These are phyloP conservation scores for Hypomontagnella monticulosa DNA, from an alignment of 495 filamentous ascomycete species.

Conservation along the genomic window DNA sequence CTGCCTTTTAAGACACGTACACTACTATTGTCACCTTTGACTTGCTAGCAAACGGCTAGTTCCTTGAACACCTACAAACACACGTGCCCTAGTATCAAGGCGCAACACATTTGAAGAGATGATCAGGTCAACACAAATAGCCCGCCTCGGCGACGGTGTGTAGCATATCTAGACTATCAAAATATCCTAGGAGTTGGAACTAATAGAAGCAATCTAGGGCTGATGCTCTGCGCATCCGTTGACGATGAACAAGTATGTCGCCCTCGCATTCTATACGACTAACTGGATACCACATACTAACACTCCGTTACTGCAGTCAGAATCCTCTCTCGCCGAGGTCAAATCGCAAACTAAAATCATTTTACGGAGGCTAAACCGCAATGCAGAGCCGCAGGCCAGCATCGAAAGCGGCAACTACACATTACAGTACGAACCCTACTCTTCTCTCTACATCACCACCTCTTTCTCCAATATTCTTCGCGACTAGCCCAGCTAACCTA, in stretches of 20 bases:
- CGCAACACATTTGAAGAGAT: slow-evolving; percentile 58
- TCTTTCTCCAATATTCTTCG: not conserved
- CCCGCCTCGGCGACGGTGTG: slow-evolving; percentile 84
- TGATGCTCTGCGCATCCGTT: slow-evolving; percentile 93
- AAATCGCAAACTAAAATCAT: slow-evolving; percentile 92
- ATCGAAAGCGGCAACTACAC: slow-evolving; percentile 87
- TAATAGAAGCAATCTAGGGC: slow-evolving; percentile 64
- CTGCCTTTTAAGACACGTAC: slow-evolving; percentile 32
- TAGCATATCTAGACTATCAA: slow-evolving; percentile 1
- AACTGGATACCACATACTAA: not conserved
- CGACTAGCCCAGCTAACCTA: slow-evolving; percentile 1
- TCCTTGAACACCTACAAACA: not conserved
- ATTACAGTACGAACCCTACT: slow-evolving; percentile 74
- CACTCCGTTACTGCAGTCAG: slow-evolving; percentile 51
- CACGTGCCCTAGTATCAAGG: not conserved
- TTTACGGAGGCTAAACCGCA: slow-evolving; percentile 83
- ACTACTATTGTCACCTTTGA: slow-evolving; percentile 15
- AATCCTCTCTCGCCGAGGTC: slow-evolving; percentile 83
- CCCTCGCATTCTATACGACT: slow-evolving; percentile 3
- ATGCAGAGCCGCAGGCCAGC: slow-evolving; percentile 87
- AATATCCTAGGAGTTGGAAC: not conserved
- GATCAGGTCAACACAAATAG: slow-evolving; percentile 96
- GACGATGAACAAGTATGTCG: slow-evolving; percentile 81
- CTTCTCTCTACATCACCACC: not conserved
- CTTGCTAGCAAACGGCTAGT: not conserved